Conservation (phyloP, 2,329 filamentous ascomycete species). For the Orbilia javanica region DNA sequence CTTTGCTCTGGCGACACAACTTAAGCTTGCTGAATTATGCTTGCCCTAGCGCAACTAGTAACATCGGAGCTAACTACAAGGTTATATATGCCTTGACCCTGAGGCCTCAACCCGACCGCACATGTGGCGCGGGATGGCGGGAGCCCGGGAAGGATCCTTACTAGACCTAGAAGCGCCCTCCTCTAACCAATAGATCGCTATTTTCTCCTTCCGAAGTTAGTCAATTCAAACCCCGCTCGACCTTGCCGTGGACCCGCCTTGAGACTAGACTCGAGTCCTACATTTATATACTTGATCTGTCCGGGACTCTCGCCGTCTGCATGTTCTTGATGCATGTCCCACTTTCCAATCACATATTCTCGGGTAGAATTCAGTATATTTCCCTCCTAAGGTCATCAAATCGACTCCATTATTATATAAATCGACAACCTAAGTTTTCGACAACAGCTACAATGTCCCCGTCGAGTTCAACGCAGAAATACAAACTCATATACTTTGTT, state of each 20-base stretch:
- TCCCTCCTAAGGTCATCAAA: slow-evolving; percentile 2
- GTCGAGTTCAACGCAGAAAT: slow-evolving; percentile 54
- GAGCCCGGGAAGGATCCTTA: slow-evolving; percentile 16
- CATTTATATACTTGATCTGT: slow-evolving; percentile 2
- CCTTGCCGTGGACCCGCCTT: background rate
- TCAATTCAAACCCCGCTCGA: slow-evolving; percentile 33
- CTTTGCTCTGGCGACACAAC: background rate
- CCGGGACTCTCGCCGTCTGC: background rate
- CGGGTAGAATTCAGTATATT: slow-evolving; percentile 11
- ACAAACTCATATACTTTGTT: slow-evolving; percentile 70
- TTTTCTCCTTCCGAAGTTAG: slow-evolving; percentile 8
- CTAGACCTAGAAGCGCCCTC: background rate
- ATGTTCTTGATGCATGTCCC: slow-evolving; percentile 23
- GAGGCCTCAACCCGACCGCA: slow-evolving; percentile 19
- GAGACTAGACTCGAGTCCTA: background rate
- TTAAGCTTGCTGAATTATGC: background rate
- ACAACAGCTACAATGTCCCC: slow-evolving; percentile 5
- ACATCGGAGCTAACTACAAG: background rate
- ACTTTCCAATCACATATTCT: slow-evolving; percentile 19
- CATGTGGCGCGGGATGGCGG: slow-evolving; percentile 3
- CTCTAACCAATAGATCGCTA: background rate
- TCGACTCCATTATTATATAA: background rate
- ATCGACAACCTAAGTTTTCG: slow-evolving; percentile 7
- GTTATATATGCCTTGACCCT: background rate
- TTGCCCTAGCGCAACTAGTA: background rate